Evolutionary conservation across 495 filamentous ascomycete genomes (phyloP).

Genomic region (Bryoglossum gracile): DNA sequence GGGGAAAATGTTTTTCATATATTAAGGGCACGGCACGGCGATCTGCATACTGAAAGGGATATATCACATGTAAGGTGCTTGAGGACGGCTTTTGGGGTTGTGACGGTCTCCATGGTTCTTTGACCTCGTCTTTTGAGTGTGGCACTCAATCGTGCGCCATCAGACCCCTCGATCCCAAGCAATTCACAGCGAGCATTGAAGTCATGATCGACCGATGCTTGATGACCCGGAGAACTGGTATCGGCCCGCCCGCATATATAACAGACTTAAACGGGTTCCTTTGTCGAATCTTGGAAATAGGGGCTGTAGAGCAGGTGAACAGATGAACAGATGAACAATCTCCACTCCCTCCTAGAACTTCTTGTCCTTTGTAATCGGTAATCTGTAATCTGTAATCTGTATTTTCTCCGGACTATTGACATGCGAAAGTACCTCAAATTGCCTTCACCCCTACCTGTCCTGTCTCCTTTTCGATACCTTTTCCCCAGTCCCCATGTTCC

Average conservation of each 20-base stretch:
- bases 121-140: not conserved
- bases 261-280: not conserved
- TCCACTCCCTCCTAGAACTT: no score
- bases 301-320: no score
- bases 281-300: not conserved
- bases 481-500: no score
- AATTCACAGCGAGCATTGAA: not conserved
- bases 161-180: no score
- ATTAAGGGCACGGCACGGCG: not conserved
- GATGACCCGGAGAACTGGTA: not conserved
- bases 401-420: no score
- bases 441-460: no score
- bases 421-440: no score
- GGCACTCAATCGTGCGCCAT: no score
- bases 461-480: no score
- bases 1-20: not conserved
- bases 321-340: no score
- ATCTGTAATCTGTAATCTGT: no score
- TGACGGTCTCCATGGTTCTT: not conserved
- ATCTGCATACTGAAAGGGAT: not conserved
- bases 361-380: no score
- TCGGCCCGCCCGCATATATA: not conserved
- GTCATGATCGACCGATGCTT: not conserved
- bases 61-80: not conserved
- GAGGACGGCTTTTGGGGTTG: not conserved